These are phyloP conservation scores for Cyclotella cryptica DNA, from an alignment of 108 stramenopile genomes.

Conservation along the genomic window DNA sequence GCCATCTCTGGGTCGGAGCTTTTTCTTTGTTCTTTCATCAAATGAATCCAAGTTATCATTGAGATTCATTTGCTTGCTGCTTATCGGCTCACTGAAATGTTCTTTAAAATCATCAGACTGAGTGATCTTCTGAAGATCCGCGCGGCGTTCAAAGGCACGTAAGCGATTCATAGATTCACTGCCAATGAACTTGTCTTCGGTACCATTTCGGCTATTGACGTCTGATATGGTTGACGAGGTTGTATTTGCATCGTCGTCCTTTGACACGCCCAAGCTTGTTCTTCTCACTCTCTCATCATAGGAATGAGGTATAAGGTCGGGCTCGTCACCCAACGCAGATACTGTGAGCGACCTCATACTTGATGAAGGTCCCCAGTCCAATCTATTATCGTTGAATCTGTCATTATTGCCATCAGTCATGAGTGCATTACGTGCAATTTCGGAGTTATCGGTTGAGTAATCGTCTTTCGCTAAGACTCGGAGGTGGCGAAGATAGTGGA, in stretches of 20 bases:
- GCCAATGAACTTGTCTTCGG: not conserved
- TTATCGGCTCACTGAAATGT: not conserved
- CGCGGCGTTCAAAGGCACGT: not conserved
- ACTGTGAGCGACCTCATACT: slow-evolving; percentile 2
- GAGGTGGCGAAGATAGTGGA: not conserved
- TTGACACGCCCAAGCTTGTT: not conserved
- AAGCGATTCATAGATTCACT: not conserved
- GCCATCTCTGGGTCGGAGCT: not conserved
- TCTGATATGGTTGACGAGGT: not conserved
- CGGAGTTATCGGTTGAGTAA: not conserved
- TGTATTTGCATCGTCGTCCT: not conserved
- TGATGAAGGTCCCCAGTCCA: not conserved
- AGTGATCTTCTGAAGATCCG: not conserved
- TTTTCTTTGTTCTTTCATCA: not conserved
- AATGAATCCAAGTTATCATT: not conserved
- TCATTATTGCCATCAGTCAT: not conserved
- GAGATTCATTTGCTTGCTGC: not conserved
- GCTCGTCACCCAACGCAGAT: not conserved
- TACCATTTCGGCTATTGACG: not conserved
- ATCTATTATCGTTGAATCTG: not conserved
- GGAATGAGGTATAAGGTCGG: not conserved
- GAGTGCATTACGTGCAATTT: not conserved
- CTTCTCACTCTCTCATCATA: slow-evolving; percentile 1
- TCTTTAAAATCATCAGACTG: not conserved
- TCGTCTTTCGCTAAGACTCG: slow-evolving; percentile 10